phyloP scores from a whole-genome alignment of 768 basidiomycete genomes.

The Leccinum variicolor region DNA sequence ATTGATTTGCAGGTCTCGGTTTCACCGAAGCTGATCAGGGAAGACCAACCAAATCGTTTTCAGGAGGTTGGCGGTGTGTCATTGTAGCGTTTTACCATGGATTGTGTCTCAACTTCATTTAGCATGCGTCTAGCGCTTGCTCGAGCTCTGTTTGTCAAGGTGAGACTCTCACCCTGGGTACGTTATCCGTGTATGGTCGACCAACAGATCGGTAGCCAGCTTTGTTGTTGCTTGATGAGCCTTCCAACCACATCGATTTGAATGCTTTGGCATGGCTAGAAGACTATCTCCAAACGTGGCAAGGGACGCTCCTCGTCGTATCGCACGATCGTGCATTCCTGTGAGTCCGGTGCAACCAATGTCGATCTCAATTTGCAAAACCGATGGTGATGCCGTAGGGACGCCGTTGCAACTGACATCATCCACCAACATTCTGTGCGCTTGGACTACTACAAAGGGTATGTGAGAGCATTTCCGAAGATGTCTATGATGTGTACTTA shows the following conservation, averaged over 20 bases:
- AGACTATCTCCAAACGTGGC: constrained; percentile 95
- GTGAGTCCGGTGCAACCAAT: constrained; percentile 36
- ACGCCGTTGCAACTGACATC: constrained; percentile 97
- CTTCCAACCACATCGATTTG: constrained; percentile 96
- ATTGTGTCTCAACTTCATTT: neutral
- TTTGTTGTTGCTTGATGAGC: constrained; percentile 84
- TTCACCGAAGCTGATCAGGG: constrained; percentile 88
- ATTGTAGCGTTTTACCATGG: neutral
- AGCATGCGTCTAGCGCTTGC: constrained; percentile 97
- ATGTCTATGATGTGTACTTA: neutral
- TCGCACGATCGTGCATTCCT: constrained; percentile 98
- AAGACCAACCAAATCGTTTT: constrained; percentile 80
- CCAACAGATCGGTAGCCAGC: constrained; percentile 46
- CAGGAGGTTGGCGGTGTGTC: constrained; percentile 87
- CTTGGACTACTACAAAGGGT: constrained; percentile 98
- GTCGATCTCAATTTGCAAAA: neutral
- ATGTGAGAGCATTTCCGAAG: constrained; percentile 7
- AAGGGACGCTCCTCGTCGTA: constrained; percentile 90
- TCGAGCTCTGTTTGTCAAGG: constrained; percentile 95
- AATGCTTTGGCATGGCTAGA: constrained; percentile 98
- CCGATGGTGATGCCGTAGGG: constrained; percentile 40
- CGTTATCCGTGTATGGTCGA: neutral
- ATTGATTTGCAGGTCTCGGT: constrained; percentile 62
- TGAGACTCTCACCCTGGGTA: constrained; percentile 15
- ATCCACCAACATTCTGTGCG: constrained; percentile 93